Conservation (phyloP, 148 eudicot genomes). For the Heliamphora exappendiculata region DNA sequence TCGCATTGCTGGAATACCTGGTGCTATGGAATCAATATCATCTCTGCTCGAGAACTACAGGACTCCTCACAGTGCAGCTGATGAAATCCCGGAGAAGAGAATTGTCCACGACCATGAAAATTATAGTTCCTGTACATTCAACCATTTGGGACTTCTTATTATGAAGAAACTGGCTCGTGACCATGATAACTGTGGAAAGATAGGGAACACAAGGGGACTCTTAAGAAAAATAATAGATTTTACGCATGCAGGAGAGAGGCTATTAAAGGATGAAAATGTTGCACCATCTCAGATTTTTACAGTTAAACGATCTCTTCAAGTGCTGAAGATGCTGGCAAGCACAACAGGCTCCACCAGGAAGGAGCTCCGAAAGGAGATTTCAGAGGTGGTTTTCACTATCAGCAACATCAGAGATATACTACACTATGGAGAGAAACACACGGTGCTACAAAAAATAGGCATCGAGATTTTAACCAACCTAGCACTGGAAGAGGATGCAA, state of each 20-base stretch:
- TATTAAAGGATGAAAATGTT: slow-evolving; percentile 35
- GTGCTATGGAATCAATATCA: slow-evolving; percentile 79
- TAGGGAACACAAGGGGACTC: slow-evolving; percentile 69
- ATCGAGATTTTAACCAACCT: slow-evolving; percentile 63
- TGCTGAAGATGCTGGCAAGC: slow-evolving; percentile 58
- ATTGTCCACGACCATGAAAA: slow-evolving; percentile 33
- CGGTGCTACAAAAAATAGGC: slow-evolving; percentile 44
- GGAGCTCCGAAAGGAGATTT: slow-evolving; percentile 61
- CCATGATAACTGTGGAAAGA: slow-evolving; percentile 74
- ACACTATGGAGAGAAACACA: slow-evolving; percentile 47
- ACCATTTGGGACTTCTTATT: slow-evolving; percentile 56
- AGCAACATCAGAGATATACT: slow-evolving; percentile 68
- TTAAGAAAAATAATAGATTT: slow-evolving; percentile 59
- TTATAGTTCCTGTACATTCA: slow-evolving; percentile 52
- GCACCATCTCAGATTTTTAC: slow-evolving; percentile 43
- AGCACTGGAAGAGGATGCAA: slow-evolving; percentile 73
- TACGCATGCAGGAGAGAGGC: slow-evolving; percentile 44
- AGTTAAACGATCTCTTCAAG: slow-evolving; percentile 56
- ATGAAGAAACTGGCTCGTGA: slow-evolving; percentile 77
- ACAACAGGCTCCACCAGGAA: slow-evolving; percentile 58
- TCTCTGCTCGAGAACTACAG: slow-evolving; percentile 45
- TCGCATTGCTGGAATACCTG: slow-evolving; percentile 74
- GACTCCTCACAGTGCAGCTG: slow-evolving; percentile 20
- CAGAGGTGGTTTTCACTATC: slow-evolving; percentile 69
- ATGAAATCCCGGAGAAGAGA: slow-evolving; percentile 42